Evolutionary conservation across 352 stramenopile genomes (phyloP).

Genomic region (Phytophthora megakarya): DNA sequence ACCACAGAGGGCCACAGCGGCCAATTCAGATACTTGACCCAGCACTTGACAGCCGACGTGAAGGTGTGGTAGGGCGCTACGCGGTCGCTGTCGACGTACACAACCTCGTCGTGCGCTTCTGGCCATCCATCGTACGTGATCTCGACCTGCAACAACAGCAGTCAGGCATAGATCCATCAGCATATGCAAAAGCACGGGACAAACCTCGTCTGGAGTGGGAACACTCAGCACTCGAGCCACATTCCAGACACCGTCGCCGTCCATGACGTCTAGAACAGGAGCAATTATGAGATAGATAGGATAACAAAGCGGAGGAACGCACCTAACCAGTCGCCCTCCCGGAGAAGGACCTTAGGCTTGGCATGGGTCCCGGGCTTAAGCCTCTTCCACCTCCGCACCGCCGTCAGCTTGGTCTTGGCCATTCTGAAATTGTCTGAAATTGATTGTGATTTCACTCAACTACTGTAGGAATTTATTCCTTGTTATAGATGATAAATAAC

Average conservation of each 20-base stretch:
- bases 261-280: constrained; percentile 54
- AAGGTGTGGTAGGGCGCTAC: constrained; percentile 80
- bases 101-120: constrained; percentile 60
- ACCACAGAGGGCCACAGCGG: constrained; percentile 75
- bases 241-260: constrained; percentile 71
- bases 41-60: constrained; percentile 80
- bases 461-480: too few species aligned
- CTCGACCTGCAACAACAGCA: constrained; percentile 45
- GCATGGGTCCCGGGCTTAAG: not conserved
- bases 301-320: not conserved
- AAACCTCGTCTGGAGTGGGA: constrained; percentile 31
- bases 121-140: constrained; percentile 77
- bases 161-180: not conserved
- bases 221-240: constrained; percentile 55
- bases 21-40: constrained; percentile 85
- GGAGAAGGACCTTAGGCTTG: constrained; percentile 9
- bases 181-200: not conserved
- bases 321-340: constrained; percentile 41
- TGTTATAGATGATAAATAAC: too few species aligned
- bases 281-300: not conserved
- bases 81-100: constrained; percentile 56
- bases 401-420: not conserved
- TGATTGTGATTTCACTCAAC: too few species aligned
- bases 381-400: not conserved
- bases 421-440: too few species aligned